These are phyloP conservation scores for Otatea glauca DNA, from an alignment of 176 grass and related monocot genomes.

Conservation along the genomic window DNA sequence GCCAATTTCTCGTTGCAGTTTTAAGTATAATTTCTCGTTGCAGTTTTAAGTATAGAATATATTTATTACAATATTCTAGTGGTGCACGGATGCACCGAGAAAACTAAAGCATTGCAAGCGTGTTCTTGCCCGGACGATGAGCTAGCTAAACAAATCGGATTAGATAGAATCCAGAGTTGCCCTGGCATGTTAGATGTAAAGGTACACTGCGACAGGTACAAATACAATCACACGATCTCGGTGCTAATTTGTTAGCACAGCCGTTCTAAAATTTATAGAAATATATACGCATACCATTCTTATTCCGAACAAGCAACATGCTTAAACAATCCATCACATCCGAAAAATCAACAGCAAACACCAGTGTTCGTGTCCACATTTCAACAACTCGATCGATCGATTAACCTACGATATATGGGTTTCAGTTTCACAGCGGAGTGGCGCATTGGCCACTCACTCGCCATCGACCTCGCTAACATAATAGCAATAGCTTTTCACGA, in stretches of 20 bases:
- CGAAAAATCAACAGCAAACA: neutral
- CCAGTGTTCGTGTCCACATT: neutral
- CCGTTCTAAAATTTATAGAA: neutral
- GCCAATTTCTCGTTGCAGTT: neutral
- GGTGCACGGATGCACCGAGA: no score
- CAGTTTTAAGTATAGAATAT: neutral
- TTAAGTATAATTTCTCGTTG: neutral
- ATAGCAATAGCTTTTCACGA: neutral
- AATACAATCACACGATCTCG: neutral
- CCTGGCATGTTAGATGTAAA: neutral
- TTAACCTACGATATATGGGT: neutral
- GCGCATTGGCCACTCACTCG: neutral
- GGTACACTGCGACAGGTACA: neutral
- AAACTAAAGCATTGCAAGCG: neutral
- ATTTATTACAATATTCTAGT: no score
- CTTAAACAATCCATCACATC: constrained; percentile 13
- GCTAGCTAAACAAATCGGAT: neutral
- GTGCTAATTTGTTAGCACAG: neutral
- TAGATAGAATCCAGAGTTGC: constrained; percentile 3
- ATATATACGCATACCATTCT: neutral
- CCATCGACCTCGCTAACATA: neutral
- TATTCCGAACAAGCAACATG: constrained; percentile 13
- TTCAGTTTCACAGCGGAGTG: neutral
- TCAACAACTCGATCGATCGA: neutral
- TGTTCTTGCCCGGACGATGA: neutral